Percentiles rank a stretch among this genome's conserved stretches.
Conservation (phyloP, 257 asterid genomes). For the Verbascum thapsus region DNA sequence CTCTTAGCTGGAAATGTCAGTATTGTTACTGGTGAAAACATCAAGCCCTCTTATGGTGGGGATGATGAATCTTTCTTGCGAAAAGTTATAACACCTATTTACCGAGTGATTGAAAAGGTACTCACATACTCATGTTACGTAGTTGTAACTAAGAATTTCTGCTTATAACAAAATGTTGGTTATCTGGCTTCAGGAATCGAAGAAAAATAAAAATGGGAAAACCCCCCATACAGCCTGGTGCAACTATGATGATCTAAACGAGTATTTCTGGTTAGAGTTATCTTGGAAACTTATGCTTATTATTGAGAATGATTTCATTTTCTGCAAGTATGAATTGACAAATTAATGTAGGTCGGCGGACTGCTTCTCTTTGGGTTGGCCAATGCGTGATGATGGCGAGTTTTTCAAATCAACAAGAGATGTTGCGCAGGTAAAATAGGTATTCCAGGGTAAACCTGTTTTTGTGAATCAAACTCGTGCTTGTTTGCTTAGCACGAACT, state of each 20-base stretch:
- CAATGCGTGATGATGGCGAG: conserved; percentile 94
- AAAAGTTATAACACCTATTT: conserved; percentile 86
- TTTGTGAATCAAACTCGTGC: conserved; percentile 17
- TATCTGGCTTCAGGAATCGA: conserved; percentile 67
- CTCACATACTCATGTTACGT: conserved; percentile 16
- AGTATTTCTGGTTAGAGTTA: conserved; percentile 78
- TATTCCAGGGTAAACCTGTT: conserved; percentile 14
- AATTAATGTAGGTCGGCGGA: conserved; percentile 69
- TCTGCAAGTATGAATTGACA: conserved; percentile 28
- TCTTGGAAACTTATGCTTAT: conserved; percentile 22
- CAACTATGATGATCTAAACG: conserved; percentile 95
- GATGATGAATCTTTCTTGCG: conserved; percentile 87
- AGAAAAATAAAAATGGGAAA: conserved; percentile 74
- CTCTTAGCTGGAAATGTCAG: conserved; percentile 99
- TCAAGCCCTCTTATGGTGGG: conserved; percentile 98
- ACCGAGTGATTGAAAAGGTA: conserved; percentile 91
- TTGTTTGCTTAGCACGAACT: conserved; percentile 35
- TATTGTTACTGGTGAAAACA: conserved; percentile 97
- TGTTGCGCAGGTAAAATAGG: conserved; percentile 46
- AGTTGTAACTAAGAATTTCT: conserved; percentile 16
- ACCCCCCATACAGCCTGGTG: conserved; percentile 95
- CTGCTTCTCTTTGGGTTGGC: conserved; percentile 98
- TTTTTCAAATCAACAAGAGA: conserved; percentile 77
- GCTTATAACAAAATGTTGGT: conserved; percentile 32
- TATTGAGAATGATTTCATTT: conserved; percentile 23